A percentile compares a stretch with the other conserved stretches of the same genome.
Conservation (phyloP, 2,329 filamentous ascomycete genomes). For the Emergomyces pasteurianus region DNA sequence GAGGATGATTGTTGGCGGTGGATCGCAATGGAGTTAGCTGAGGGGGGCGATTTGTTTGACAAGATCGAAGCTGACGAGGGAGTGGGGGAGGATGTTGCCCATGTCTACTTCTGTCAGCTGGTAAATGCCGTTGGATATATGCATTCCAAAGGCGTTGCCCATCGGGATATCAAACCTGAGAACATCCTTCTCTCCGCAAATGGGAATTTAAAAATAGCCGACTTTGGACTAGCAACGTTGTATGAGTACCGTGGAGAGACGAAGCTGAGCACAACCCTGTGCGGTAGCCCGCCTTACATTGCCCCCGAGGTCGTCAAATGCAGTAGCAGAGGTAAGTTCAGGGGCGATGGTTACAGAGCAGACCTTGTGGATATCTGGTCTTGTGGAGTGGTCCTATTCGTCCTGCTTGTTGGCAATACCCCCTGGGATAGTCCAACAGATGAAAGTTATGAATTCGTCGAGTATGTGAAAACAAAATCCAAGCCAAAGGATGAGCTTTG, state of each 20-base stretch:
- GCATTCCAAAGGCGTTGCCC: conserved; percentile 89
- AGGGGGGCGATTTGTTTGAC: conserved; percentile 94
- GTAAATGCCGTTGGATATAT: conserved; percentile 86
- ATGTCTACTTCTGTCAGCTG: conserved; percentile 90
- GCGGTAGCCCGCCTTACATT: conserved; percentile 93
- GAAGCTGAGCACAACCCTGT: conserved; percentile 78
- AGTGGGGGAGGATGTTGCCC: conserved; percentile 86
- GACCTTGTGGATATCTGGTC: conserved; percentile 93
- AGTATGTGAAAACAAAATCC: conserved; percentile 71
- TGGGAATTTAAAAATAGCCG: conserved; percentile 84
- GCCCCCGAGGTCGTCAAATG: conserved; percentile 72
- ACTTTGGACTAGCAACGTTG: conserved; percentile 90
- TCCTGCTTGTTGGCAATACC: conserved; percentile 87
- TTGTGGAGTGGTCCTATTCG: conserved; percentile 94
- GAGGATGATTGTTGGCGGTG: conserved; percentile 83
- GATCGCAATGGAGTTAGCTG: conserved; percentile 97
- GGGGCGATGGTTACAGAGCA: conserved; percentile 41
- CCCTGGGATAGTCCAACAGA: conserved; percentile 90
- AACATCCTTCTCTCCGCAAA: conserved; percentile 81
- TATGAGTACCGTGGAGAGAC: conserved; percentile 78
- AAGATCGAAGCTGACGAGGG: conserved; percentile 98
- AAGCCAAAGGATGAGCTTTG: conserved; percentile 76
- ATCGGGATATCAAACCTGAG: conserved; percentile 86
- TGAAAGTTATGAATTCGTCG: conserved; percentile 79
- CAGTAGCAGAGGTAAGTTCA: conserved; percentile 38